Conservation (phyloP, 371 early-diverging fungal genomes). For the Mucor irregularis region DNA sequence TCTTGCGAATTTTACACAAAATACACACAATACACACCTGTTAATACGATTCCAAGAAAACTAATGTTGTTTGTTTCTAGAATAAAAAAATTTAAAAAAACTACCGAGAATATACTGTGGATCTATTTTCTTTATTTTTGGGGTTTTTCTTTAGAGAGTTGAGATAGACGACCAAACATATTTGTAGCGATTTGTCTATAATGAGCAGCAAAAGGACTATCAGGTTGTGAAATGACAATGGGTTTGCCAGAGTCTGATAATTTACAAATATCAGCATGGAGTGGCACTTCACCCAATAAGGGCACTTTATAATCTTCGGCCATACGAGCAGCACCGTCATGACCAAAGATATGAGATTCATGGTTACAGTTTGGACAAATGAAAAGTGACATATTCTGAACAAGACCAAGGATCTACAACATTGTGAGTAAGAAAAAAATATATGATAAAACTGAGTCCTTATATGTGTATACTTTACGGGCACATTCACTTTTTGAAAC, state of each 20-base stretch:
- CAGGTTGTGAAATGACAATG: slow-evolving; percentile 68
- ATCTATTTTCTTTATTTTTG: background rate
- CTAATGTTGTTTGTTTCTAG: background rate
- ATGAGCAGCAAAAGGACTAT: slow-evolving; percentile 58
- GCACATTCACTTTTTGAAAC: slow-evolving; percentile 82
- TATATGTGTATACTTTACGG: slow-evolving; percentile 57
- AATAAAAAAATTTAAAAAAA: background rate
- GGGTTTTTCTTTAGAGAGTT: slow-evolving; percentile 3
- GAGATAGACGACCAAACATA: slow-evolving; percentile 39
- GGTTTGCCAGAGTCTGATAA: slow-evolving; percentile 80
- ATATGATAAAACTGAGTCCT: background rate
- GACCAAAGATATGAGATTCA: slow-evolving; percentile 79
- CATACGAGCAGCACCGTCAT: slow-evolving; percentile 61
- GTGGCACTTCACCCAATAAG: slow-evolving; percentile 78
- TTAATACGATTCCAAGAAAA: background rate
- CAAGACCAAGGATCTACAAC: slow-evolving; percentile 81
- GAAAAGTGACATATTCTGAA: slow-evolving; percentile 89
- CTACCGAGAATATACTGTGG: background rate
- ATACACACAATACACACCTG: background rate
- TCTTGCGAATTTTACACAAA: no score
- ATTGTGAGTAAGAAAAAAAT: background rate
- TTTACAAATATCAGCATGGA: slow-evolving; percentile 74
- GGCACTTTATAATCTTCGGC: slow-evolving; percentile 66
- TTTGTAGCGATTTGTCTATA: slow-evolving; percentile 68
- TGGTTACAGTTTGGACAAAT: slow-evolving; percentile 83